A percentile compares a stretch with the other conserved stretches of the same genome.
phyloP scores from a whole-genome alignment of 208 protist species.

The Leishmania mexicana region DNA sequence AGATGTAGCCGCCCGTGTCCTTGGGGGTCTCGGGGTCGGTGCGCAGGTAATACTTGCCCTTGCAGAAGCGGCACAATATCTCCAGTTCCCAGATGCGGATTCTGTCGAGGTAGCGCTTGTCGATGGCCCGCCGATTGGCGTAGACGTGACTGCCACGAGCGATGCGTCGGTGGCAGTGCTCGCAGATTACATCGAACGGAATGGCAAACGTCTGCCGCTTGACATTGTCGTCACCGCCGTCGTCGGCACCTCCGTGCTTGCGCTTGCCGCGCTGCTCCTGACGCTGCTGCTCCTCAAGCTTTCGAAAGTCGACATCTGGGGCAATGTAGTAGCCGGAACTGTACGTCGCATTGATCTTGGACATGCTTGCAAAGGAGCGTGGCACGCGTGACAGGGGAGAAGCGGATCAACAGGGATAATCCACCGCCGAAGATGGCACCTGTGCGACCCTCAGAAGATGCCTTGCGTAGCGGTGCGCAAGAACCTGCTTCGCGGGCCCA shows the following conservation, averaged over 20 bases:
- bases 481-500: neutral
- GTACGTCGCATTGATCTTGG: conserved; percentile 90
- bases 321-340: conserved; percentile 85
- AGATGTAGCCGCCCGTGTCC: conserved; percentile 82
- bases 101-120: conserved; percentile 56
- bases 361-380: conserved; percentile 40
- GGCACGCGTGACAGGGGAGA: neutral
- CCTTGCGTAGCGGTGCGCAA: neutral
- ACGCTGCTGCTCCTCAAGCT: conserved; percentile 71
- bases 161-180: conserved; percentile 68
- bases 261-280: conserved; percentile 52
- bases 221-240: conserved; percentile 33
- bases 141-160: conserved; percentile 85
- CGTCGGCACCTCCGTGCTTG: conserved; percentile 16
- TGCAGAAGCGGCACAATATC: conserved; percentile 78
- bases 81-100: conserved; percentile 85
- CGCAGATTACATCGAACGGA: conserved; percentile 80
- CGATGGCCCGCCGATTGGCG: conserved; percentile 68
- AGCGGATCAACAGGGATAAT: neutral
- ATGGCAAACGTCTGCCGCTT: conserved; percentile 87
- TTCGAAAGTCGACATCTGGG: conserved; percentile 82
- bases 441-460: neutral
- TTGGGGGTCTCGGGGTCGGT: conserved; percentile 84
- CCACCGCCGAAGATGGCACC: neutral
- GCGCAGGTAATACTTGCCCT: conserved; percentile 61